Conservation (phyloP, 495 filamentous ascomycete genomes). For the Penicillium ucsense region DNA sequence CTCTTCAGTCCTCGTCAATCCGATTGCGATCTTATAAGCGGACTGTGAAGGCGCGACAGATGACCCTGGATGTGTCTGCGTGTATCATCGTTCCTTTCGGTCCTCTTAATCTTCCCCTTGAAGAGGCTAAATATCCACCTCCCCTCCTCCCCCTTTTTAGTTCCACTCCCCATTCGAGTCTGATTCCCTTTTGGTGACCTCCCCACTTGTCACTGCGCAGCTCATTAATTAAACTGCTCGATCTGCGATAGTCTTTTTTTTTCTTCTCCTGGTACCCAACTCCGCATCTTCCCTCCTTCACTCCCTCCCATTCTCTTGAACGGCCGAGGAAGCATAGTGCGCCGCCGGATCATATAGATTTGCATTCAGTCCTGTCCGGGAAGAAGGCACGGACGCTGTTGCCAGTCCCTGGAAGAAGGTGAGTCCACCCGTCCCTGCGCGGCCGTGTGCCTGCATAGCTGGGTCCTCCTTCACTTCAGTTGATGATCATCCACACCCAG, state of each 20-base stretch:
- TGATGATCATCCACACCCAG: no score
- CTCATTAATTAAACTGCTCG: constrained; percentile 13
- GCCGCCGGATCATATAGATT: no score
- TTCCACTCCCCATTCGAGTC: constrained; percentile 7
- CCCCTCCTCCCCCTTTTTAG: neutral
- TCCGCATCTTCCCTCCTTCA: constrained; percentile 12
- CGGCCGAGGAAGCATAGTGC: neutral
- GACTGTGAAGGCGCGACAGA: no score
- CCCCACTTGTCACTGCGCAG: constrained; percentile 19
- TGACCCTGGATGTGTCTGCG: neutral
- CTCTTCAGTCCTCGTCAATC: no score
- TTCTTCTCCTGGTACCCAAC: neutral
- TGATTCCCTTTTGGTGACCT: constrained; percentile 7
- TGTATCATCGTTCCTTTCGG: neutral
- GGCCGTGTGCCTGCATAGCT: no score
- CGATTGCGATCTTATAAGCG: no score
- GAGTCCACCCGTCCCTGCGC: no score
- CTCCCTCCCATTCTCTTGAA: constrained; percentile 7
- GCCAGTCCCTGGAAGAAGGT: no score
- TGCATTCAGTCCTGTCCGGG: no score
- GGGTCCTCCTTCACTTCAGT: no score
- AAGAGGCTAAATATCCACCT: neutral
- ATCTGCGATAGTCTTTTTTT: constrained; percentile 11
- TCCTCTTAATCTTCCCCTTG: neutral
- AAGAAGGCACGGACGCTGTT: no score